These are phyloP conservation scores for Amphibolis antarctica DNA, from an alignment of 106 monocot species.

Conservation along the genomic window DNA sequence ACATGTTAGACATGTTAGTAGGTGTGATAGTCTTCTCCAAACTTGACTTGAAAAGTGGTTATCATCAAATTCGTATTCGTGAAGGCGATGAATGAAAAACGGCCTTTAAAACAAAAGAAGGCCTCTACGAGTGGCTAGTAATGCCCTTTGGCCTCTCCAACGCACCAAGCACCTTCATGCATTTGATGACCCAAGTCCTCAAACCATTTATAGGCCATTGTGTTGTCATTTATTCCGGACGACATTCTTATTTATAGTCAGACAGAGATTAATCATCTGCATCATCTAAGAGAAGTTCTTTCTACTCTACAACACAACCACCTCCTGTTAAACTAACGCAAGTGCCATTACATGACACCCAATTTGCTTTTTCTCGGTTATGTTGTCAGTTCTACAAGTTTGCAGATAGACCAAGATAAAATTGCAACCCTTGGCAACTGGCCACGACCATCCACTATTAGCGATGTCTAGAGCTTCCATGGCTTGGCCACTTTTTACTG, in stretches of 20 bases:
- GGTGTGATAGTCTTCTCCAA: background rate
- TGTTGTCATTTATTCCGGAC: no score
- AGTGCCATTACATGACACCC: background rate
- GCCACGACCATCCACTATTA: background rate
- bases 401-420: background rate
- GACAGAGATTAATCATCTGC: no score
- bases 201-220: no score
- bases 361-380: background rate
- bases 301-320: no score
- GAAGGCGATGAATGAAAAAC: background rate
- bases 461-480: background rate
- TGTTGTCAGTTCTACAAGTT: background rate
- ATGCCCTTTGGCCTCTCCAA: background rate
- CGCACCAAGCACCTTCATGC: background rate
- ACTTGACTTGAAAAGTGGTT: background rate
- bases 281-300: no score
- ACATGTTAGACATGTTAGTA: background rate
- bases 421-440: background rate
- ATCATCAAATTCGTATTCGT: background rate
- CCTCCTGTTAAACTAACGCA: background rate
- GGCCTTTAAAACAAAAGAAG: background rate
- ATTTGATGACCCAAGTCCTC: no score
- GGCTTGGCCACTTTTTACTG: background rate
- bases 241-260: no score
- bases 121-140: no score